phyloP scores from a whole-genome alignment of 139 green algal genomes.

The Axilococcus clingmanii region DNA sequence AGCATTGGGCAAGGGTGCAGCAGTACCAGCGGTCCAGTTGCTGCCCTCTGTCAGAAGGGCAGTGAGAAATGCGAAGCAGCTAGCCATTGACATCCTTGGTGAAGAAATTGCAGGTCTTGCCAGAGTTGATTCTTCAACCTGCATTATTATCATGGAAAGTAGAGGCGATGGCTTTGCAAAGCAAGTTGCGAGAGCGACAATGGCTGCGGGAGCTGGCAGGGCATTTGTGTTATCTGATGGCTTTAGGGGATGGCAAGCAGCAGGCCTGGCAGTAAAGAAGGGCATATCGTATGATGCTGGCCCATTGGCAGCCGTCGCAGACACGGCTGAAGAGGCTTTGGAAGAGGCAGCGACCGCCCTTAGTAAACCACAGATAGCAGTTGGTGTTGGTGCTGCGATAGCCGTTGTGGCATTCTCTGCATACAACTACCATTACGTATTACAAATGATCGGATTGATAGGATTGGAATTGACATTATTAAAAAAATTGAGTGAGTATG shows the following conservation, averaged over 20 bases:
- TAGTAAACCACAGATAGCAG: conserved; percentile 3
- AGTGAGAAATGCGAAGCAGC: conserved; percentile 15
- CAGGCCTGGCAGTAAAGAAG: conserved; percentile 19
- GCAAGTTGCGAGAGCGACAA: conserved; percentile 14
- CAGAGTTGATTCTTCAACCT: conserved; percentile 7
- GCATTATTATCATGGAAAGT: conserved; percentile 22
- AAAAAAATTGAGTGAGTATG: conserved; percentile 12
- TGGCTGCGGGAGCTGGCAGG: conserved; percentile 8
- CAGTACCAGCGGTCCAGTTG: conserved; percentile 14
- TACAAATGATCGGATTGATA: conserved; percentile 39
- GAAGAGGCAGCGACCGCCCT: conserved; percentile 1
- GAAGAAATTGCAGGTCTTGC: conserved; percentile 26
- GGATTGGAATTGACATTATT: conserved; percentile 27
- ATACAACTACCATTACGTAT: conserved; percentile 30
- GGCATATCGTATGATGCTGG: conserved; percentile 15
- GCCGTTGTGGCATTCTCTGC: conserved; percentile 4
- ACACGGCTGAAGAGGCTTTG: conserved; percentile 26
- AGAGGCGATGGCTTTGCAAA: conserved; percentile 20
- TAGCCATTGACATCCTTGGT: conserved; percentile 27
- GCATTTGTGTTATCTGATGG: conserved; percentile 24
- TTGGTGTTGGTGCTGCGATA: conserved; percentile 3
- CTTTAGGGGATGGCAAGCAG: conserved; percentile 28
- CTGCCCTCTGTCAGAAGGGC: conserved; percentile 12
- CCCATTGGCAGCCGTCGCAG: conserved; percentile 23
- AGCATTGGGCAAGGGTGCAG: conserved; percentile 36